These are phyloP conservation scores for Westerdykella aurantiaca DNA, from an alignment of 2,329 filamentous ascomycete genomes.

Conservation along the genomic window DNA sequence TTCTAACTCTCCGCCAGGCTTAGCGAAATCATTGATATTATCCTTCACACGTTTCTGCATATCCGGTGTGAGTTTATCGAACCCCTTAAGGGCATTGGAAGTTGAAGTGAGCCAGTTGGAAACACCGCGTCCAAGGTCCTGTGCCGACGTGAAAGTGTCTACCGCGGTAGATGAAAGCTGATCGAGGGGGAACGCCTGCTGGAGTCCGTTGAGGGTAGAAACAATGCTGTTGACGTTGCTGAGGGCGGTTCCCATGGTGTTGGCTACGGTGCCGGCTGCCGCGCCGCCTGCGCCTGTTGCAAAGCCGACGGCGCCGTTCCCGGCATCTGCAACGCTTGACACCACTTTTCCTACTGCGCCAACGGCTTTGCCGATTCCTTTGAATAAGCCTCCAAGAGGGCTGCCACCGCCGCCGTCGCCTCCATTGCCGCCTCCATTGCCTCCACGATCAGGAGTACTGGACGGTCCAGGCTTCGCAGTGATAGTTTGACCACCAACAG, in stretches of 20 bases:
- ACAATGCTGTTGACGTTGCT: slow-evolving; percentile 4
- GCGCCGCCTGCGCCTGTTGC: slow-evolving; percentile 4
- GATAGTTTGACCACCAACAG: slow-evolving; percentile 5
- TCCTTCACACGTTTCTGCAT: slow-evolving; percentile 5
- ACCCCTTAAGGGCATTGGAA: slow-evolving; percentile 5
- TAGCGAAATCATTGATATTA: slow-evolving; percentile 5
- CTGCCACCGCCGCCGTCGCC: slow-evolving; percentile 1
- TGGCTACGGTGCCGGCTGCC: slow-evolving; percentile 1
- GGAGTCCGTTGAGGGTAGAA: slow-evolving; percentile 12
- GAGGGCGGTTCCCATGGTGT: slow-evolving; percentile 5
- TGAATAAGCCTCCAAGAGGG: slow-evolving; percentile 5
- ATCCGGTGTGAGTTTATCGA: slow-evolving; percentile 3
- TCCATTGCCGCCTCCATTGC: neutral
- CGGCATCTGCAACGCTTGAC: slow-evolving; percentile 1
- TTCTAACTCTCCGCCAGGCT: slow-evolving; percentile 5
- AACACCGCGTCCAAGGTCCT: slow-evolving; percentile 7
- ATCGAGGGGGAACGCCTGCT: slow-evolving; percentile 6
- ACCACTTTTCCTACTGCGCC: slow-evolving; percentile 3
- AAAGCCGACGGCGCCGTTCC: slow-evolving; percentile 3
- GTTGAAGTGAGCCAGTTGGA: slow-evolving; percentile 11
- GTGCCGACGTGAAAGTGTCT: slow-evolving; percentile 2
- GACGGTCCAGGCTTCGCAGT: slow-evolving; percentile 6
- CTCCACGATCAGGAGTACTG: slow-evolving; percentile 3
- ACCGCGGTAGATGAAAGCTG: slow-evolving; percentile 4
- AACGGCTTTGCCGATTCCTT: slow-evolving; percentile 2